A percentile compares a stretch with the other conserved stretches of the same genome.
These are phyloP conservation scores for Austroboletus eburneus DNA, from an alignment of 768 basidiomycete species.

Conservation along the genomic window DNA sequence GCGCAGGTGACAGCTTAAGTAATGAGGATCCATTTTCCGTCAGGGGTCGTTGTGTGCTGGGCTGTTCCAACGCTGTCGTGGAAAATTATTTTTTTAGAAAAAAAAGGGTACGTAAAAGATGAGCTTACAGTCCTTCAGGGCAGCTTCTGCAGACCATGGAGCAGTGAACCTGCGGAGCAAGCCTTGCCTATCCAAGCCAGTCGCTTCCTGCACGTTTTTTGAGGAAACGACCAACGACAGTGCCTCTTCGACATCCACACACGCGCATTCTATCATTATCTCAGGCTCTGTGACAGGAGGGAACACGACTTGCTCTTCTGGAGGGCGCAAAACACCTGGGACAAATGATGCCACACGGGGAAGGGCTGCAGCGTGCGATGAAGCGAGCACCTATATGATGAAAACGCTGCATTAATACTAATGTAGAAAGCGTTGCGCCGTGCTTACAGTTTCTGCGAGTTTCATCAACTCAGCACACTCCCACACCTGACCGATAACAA, in stretches of 20 bases:
- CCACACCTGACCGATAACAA: slow-evolving; percentile 68
- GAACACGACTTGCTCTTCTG: slow-evolving; percentile 44
- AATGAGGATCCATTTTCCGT: slow-evolving; percentile 71
- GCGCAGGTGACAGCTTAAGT: slow-evolving; percentile 74
- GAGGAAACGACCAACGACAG: slow-evolving; percentile 53
- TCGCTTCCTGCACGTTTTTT: slow-evolving; percentile 54
- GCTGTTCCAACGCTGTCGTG: slow-evolving; percentile 50
- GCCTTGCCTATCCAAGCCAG: slow-evolving; percentile 55
- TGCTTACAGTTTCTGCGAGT: slow-evolving; percentile 53
- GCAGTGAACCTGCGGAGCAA: slow-evolving; percentile 51
- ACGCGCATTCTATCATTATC: slow-evolving; percentile 25
- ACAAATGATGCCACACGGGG: slow-evolving; percentile 33
- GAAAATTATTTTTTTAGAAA: slow-evolving; percentile 9
- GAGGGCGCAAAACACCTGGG: slow-evolving; percentile 40
- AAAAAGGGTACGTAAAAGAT: slow-evolving; percentile 9
- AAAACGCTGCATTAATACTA: slow-evolving; percentile 12
- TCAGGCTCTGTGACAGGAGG: slow-evolving; percentile 25
- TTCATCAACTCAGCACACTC: slow-evolving; percentile 49
- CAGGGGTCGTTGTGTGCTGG: slow-evolving; percentile 52
- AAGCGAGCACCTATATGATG: slow-evolving; percentile 42
- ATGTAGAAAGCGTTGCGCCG: slow-evolving; percentile 13
- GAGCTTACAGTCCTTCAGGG: slow-evolving; percentile 70
- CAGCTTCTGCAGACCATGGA: slow-evolving; percentile 72
- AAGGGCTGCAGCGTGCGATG: slow-evolving; percentile 37
- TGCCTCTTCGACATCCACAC: slow-evolving; percentile 51